These are phyloP conservation scores for Erigeron philadelphicus DNA, from an alignment of 140 eudicot genomes.

Conservation along the genomic window DNA sequence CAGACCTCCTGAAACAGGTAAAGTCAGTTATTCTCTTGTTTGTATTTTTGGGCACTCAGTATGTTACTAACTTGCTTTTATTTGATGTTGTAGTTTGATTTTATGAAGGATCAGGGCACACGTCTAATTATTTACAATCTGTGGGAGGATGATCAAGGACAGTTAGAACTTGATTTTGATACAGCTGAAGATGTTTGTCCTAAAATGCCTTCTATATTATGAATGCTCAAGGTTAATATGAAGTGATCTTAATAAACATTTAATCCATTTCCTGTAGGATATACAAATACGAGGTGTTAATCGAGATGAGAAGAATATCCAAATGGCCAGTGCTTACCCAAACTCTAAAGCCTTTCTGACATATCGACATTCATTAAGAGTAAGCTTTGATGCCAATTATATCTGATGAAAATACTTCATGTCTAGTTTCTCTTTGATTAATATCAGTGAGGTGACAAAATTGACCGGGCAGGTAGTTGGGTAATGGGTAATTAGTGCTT, in stretches of 20 bases:
- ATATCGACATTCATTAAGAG: conserved; percentile 92
- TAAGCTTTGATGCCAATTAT: conserved; percentile 26
- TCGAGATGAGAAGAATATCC: conserved; percentile 81
- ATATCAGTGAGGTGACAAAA: background rate
- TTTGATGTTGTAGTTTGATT: conserved; percentile 49
- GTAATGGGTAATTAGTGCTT: background rate
- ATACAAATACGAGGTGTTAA: conserved; percentile 97
- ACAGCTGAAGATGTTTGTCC: conserved; percentile 56
- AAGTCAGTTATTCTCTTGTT: conserved; percentile 1
- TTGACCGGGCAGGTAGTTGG: background rate
- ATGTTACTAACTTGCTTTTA: conserved; percentile 9
- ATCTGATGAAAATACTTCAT: background rate
- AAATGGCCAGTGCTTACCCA: conserved; percentile 71
- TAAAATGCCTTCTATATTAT: background rate
- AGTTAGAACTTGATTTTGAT: conserved; percentile 81
- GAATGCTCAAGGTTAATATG: background rate
- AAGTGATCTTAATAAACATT: conserved; percentile 14
- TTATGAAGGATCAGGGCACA: conserved; percentile 79
- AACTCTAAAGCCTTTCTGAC: conserved; percentile 86
- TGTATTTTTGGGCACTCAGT: conserved; percentile 1
- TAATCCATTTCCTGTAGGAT: conserved; percentile 46
- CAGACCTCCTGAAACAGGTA: conserved; percentile 77
- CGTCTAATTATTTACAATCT: conserved; percentile 80
- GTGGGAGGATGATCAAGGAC: conserved; percentile 99
- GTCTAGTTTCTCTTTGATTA: conserved; percentile 12